Evolutionary conservation across 164 flowering plant species (phyloP).

Genomic region (Houttuynia cordata): DNA sequence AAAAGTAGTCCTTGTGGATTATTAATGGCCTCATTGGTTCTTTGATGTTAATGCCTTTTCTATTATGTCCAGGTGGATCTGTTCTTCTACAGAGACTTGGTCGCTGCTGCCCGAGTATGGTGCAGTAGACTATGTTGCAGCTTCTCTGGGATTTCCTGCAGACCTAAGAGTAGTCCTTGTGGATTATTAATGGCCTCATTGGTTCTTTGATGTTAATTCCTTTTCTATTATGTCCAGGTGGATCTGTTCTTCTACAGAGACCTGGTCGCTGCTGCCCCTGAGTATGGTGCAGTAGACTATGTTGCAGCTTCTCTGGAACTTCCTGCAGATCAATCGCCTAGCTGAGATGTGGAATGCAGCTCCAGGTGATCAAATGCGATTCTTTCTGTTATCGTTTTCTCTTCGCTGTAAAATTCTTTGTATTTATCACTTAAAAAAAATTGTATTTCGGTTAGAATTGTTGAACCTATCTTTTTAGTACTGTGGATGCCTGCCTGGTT

Average conservation of each 20-base stretch:
- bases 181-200: no score
- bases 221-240: no score
- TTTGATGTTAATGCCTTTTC: background rate
- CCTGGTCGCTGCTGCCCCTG: slow-evolving; percentile 21
- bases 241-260: slow-evolving; percentile 1
- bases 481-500: background rate
- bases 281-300: slow-evolving; percentile 26
- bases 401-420: no score
- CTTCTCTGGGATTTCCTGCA: background rate
- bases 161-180: no score
- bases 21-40: no score
- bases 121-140: background rate
- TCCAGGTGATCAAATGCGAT: background rate
- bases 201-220: background rate
- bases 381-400: background rate
- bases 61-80: slow-evolving; percentile 11
- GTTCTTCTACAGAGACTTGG: slow-evolving; percentile 15
- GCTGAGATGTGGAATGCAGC: slow-evolving; percentile 10
- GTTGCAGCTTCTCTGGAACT: slow-evolving; percentile 9
- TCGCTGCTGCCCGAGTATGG: background rate
- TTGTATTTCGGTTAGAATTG: background rate
- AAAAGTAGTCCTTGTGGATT: no score
- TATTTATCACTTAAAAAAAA: no score
- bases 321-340: slow-evolving; percentile 28
- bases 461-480: background rate